These are phyloP conservation scores for Sindora glabra DNA, from an alignment of 306 rosid species.

Conservation along the genomic window DNA sequence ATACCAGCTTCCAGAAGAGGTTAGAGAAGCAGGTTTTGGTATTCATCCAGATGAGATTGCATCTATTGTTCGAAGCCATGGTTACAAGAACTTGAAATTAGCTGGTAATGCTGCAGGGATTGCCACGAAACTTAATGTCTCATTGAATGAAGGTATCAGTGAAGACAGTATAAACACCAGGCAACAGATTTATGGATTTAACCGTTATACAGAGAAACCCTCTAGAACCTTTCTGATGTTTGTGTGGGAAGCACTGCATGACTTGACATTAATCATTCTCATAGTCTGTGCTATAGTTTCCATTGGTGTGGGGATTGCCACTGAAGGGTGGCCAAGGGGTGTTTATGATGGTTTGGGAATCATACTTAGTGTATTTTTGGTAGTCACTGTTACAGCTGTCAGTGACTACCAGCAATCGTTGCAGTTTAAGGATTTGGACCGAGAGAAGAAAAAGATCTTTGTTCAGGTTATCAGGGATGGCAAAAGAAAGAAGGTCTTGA, in stretches of 20 bases:
- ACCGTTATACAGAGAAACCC: constrained; percentile 73
- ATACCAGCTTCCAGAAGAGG: constrained; percentile 55
- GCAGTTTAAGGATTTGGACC: constrained; percentile 78
- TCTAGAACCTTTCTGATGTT: constrained; percentile 56
- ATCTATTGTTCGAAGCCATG: constrained; percentile 57
- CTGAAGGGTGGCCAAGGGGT: constrained; percentile 96
- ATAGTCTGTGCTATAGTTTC: constrained; percentile 82
- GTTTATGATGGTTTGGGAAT: constrained; percentile 87
- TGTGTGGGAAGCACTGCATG: constrained; percentile 90
- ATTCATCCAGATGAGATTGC: constrained; percentile 92
- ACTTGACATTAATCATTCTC: constrained; percentile 75
- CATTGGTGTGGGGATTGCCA: constrained; percentile 70
- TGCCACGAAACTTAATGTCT: constrained; percentile 44
- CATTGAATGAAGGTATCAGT: constrained; percentile 49
- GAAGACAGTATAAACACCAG: constrained; percentile 39
- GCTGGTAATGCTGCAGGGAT: constrained; percentile 54
- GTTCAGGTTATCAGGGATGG: constrained; percentile 79
- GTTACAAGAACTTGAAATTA: constrained; percentile 30
- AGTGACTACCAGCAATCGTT: constrained; percentile 88
- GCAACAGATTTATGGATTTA: constrained; percentile 69
- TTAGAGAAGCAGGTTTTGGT: constrained; percentile 57
- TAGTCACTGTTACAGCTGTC: constrained; percentile 77
- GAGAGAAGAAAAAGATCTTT: constrained; percentile 80
- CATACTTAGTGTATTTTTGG: constrained; percentile 66
- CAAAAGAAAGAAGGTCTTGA: constrained; percentile 57